Conservation (phyloP, 257 asterid genomes). For the Galeopsis tetrahit region DNA sequence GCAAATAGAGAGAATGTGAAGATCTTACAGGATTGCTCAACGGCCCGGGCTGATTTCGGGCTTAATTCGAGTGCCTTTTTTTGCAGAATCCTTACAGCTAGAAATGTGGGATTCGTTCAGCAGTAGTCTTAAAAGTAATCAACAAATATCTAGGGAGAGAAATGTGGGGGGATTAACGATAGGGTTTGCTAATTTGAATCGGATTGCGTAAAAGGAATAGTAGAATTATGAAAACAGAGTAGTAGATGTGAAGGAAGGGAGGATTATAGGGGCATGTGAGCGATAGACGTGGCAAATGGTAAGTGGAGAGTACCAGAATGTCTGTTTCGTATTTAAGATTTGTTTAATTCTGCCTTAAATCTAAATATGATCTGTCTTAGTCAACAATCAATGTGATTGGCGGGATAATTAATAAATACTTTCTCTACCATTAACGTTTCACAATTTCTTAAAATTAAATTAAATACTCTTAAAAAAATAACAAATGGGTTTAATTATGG, state of each 20-base stretch:
- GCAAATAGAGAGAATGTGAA: not conserved
- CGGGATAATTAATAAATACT: not conserved
- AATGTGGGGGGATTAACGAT: constrained; percentile 17
- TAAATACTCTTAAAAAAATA: too few relatives aligned
- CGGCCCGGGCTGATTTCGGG: constrained; percentile 2
- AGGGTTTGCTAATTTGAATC: constrained; percentile 29
- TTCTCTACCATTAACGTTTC: too few relatives aligned
- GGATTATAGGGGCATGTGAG: constrained; percentile 35
- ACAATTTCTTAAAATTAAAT: too few relatives aligned
- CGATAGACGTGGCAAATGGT: constrained; percentile 37
- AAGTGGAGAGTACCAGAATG: constrained; percentile 38
- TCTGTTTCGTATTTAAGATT: constrained; percentile 29
- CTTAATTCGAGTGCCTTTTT: not conserved
- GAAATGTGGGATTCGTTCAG: constrained; percentile 20
- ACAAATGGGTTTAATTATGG: too few relatives aligned
- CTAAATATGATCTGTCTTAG: constrained; percentile 30
- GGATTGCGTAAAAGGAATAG: not conserved
- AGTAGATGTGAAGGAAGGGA: not conserved
- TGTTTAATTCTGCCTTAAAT: constrained; percentile 11
- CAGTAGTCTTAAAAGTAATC: not conserved
- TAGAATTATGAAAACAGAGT: too few relatives aligned
- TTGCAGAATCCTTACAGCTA: constrained; percentile 39
- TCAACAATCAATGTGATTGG: not conserved
- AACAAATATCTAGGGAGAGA: constrained; percentile 12
- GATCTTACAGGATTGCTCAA: constrained; percentile 35